phyloP scores from a whole-genome alignment of 1,284 basidiomycete species.

The Clitocybe nebularis region DNA sequence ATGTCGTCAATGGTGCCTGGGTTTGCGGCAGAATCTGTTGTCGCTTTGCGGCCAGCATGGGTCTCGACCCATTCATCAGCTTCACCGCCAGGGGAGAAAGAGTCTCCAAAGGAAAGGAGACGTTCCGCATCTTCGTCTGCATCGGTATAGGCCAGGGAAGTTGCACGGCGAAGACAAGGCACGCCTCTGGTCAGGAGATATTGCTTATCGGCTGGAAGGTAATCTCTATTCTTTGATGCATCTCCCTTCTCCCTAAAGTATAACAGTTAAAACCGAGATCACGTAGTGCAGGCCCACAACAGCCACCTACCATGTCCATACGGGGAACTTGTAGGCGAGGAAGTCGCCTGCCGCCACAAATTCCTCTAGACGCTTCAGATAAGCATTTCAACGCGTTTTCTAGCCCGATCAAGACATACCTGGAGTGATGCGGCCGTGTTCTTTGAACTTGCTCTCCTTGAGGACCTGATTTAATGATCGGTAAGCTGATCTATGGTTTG shows the following conservation, averaged over 20 bases:
- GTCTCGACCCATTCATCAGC: constrained; percentile 87
- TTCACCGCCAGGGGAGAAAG: constrained; percentile 48
- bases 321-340: constrained; percentile 92
- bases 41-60: constrained; percentile 66
- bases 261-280: neutral
- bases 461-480: constrained; percentile 64
- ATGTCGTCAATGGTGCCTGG: constrained; percentile 74
- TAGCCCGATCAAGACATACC: constrained; percentile 49
- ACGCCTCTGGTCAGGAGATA: constrained; percentile 94
- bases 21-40: constrained; percentile 48
- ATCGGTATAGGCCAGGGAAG: constrained; percentile 89
- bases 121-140: constrained; percentile 94
- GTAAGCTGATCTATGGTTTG: constrained; percentile 26
- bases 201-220: constrained; percentile 92
- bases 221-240: constrained; percentile 80
- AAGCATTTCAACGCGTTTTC: constrained; percentile 13
- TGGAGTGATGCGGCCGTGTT: constrained; percentile 94
- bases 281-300: constrained; percentile 4
- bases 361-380: constrained; percentile 62
- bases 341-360: constrained; percentile 96
- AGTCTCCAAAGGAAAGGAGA: constrained; percentile 72
- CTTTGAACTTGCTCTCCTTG: constrained; percentile 98
- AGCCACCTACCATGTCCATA: constrained; percentile 82
- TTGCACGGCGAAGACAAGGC: constrained; percentile 88
- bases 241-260: constrained; percentile 89